Evolutionary conservation across 78 protist genomes (phyloP), one percentile per base, ranked within the genome.

Genomic region (Polysphondylium violaceum): DNA sequence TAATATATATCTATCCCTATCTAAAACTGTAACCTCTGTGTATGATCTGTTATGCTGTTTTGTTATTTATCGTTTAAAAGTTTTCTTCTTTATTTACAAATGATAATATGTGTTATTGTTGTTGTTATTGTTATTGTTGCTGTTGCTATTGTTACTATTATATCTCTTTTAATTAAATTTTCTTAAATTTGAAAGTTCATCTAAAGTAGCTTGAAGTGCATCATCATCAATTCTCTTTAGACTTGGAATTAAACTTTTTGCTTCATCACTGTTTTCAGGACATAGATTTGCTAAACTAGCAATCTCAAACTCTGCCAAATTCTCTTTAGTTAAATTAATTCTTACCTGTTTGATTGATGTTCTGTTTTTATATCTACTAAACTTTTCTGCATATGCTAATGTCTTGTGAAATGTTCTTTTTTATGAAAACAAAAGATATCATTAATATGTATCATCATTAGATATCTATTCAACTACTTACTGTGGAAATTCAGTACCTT

Each of bases 201-300:
- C 91, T 29, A 83, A 58, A 59, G 58, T 69, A 55, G 91, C 77
- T 83, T 83, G 91, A 8, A 83, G 44, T 29, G 76, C 55, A 44
- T 83, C 91, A 23, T 81, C 76, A 14, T 50, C 40, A 31, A 69
- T 35, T 59, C 50, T 41, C 58, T 83, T 83, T 27, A 83, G 33
- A 69, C 81, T 69, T 50, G 68, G 71, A 31, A 83, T 83, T 41
- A 83, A 69, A 83, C 91, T 69, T 56, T 83, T 83, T 40, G 91
- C 91, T 59, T 83, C 91, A 43, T 83, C 91, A 2, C 81, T 56
- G 50, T 27, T 67, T 59, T 83, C 91, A 36, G 79, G 79, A 58
- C 91, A 83, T 3, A 83, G 72, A 59, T 83, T 83, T n/a, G 91
- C 91, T 31, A 83, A 43, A 83, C 91, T 38, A 16, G 91, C 91